Conservation (phyloP, 352 stramenopile genomes). For the Phytophthora idaei region DNA sequence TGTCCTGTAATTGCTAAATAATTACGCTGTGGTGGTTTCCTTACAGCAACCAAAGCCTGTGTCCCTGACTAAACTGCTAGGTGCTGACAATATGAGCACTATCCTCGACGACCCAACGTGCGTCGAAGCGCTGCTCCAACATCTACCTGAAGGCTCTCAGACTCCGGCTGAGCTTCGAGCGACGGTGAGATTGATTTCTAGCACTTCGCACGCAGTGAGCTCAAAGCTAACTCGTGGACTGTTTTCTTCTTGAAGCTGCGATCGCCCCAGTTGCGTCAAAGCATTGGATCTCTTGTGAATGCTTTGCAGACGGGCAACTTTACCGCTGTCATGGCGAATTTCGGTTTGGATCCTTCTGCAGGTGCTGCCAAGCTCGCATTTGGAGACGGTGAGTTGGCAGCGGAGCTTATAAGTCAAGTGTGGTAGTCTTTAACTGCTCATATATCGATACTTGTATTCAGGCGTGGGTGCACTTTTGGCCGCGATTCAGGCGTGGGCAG, state of each 20-base stretch:
- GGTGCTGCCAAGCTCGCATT: conserved; percentile 81
- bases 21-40: conserved; percentile 5
- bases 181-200: conserved; percentile 44
- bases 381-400: conserved; percentile 69
- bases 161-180: conserved; percentile 73
- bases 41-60: conserved; percentile 62
- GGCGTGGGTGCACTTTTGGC: conserved; percentile 79
- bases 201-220: not conserved
- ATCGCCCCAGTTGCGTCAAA: conserved; percentile 90
- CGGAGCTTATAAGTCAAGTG: not conserved
- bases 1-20: not conserved
- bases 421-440: conserved; percentile 6
- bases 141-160: conserved; percentile 85
- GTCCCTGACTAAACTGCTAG: conserved; percentile 70
- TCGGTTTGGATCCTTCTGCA: conserved; percentile 81
- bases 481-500: conserved; percentile 78
- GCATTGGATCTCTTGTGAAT: conserved; percentile 81
- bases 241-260: conserved; percentile 44
- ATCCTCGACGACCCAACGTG: conserved; percentile 71
- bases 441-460: conserved; percentile 21
- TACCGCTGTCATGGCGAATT: conserved; percentile 91
- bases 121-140: conserved; percentile 61
- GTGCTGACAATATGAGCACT: conserved; percentile 51
- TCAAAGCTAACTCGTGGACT: conserved; percentile 1
- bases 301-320: conserved; percentile 91